Evolutionary conservation across 176 grass and related monocot species (phyloP).

Genomic region (Eleusine coracana): DNA sequence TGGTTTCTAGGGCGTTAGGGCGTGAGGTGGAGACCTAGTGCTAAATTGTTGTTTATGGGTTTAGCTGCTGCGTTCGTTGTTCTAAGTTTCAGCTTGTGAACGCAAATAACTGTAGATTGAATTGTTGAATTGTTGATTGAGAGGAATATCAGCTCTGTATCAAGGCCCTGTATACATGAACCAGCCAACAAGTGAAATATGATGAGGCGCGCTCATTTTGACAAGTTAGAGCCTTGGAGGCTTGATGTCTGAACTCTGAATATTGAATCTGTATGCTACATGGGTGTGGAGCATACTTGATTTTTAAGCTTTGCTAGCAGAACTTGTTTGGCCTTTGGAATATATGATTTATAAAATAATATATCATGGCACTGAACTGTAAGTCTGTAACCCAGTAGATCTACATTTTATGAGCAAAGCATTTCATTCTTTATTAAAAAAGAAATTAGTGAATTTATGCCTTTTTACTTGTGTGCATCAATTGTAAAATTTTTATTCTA

Average conservation of each 20-base stretch:
- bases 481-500: conserved; percentile 7
- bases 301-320: background rate
- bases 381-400: background rate
- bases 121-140: background rate
- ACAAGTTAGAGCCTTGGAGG: background rate
- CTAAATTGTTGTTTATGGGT: background rate
- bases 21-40: background rate
- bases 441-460: background rate
- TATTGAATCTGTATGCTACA: too few species aligned
- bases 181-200: background rate
- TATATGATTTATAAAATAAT: background rate
- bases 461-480: background rate
- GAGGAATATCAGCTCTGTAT: background rate
- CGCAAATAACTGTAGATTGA: background rate
- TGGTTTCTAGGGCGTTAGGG: background rate
- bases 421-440: background rate
- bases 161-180: background rate
- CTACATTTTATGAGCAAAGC: background rate
- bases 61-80: background rate
- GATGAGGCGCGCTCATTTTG: background rate
- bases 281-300: background rate
- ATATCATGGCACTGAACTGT: background rate
- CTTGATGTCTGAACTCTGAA: background rate
- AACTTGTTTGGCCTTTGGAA: background rate
- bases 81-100: background rate